A percentile compares a stretch with the other conserved stretches of the same genome.
phyloP scores from a whole-genome alignment of 352 stramenopile genomes.

The Elongisporangium undulatum region DNA sequence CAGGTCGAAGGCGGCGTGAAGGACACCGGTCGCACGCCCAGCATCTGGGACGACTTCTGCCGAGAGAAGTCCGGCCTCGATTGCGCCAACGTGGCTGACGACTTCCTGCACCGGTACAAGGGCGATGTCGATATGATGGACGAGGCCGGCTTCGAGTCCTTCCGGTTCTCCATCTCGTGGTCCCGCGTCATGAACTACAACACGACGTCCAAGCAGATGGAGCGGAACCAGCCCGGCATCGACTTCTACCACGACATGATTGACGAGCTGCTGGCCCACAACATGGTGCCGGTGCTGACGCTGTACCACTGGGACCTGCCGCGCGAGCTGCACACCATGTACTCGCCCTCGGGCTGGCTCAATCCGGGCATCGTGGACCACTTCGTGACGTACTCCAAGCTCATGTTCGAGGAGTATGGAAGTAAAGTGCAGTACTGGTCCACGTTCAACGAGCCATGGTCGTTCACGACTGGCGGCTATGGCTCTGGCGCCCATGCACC shows the following conservation, averaged over 20 bases:
- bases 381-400: slow-evolving; percentile 65
- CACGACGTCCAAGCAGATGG: slow-evolving; percentile 21
- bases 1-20: slow-evolving; percentile 89
- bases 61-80: slow-evolving; percentile 49
- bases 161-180: slow-evolving; percentile 94
- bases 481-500: slow-evolving; percentile 41
- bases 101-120: slow-evolving; percentile 90
- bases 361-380: slow-evolving; percentile 15
- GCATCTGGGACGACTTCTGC: slow-evolving; percentile 92
- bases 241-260: slow-evolving; percentile 92
- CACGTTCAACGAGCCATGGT: slow-evolving; percentile 91
- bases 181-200: slow-evolving; percentile 85
- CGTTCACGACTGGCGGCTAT: slow-evolving; percentile 76
- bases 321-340: slow-evolving; percentile 66
- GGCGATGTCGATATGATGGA: slow-evolving; percentile 92
- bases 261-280: slow-evolving; percentile 58
- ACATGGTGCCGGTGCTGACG: slow-evolving; percentile 89
- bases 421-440: slow-evolving; percentile 89
- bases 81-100: slow-evolving; percentile 87
- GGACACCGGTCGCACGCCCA: slow-evolving; percentile 63
- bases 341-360: slow-evolving; percentile 33
- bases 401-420: slow-evolving; percentile 86
- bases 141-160: slow-evolving; percentile 84
- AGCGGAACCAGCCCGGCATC: slow-evolving; percentile 82
- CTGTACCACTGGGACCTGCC: slow-evolving; percentile 96